Base-by-base conservation (phyloP, 2,329 filamentous ascomycete species). In the Hymenoscyphus scutula region DNA sequence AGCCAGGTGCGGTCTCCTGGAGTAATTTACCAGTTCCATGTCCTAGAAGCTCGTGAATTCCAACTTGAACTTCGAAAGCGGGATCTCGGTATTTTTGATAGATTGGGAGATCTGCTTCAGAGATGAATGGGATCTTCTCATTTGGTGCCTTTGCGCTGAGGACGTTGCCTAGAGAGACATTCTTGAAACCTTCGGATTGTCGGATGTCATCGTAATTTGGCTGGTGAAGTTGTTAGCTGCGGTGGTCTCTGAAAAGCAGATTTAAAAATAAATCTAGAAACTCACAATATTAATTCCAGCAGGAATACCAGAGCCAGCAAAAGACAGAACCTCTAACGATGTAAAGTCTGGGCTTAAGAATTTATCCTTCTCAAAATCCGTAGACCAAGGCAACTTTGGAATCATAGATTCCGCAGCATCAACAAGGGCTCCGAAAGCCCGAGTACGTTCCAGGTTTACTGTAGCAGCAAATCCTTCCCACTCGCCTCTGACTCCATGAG, bases 311-410 rank as follows among this genome's bases (percentile, higher is more conserved):
- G 65, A 67, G 11, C 81, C 84, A 74, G 84, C 83, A 70, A 97
- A 97, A 0, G 89, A 92, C 64, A 97, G 77, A 2, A 97, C 92
- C 75, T 99, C 95, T 1, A 98, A 82, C 10, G 90, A 95, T 0
- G 95, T 98, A 74, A 99, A 99, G 75, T 99, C 95, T 0, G 95
- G 95, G 59, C 91, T 94, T 38, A 96, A 78, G 77, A 99, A 99
- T 72, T 90, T 92, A 79, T 97, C 93, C 77, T 98, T 98, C 75
- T 99, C 95, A 68, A 98, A 99, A 0, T 91, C 90, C 55, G 85
- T 84, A 38, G 82, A 80, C 95, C 95, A 99, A 0, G 95, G 95
- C 15, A 99, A 80, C 65, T 96, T 86, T 6, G 92, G 91, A 58
- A 99, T 97, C 74, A 97, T 88, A 54, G 81, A 80, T 11, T 92